A percentile compares a stretch with the other conserved stretches of the same genome.
These are phyloP conservation scores for Peziza echinospora DNA, from an alignment of 495 filamentous ascomycete species.

Conservation along the genomic window DNA sequence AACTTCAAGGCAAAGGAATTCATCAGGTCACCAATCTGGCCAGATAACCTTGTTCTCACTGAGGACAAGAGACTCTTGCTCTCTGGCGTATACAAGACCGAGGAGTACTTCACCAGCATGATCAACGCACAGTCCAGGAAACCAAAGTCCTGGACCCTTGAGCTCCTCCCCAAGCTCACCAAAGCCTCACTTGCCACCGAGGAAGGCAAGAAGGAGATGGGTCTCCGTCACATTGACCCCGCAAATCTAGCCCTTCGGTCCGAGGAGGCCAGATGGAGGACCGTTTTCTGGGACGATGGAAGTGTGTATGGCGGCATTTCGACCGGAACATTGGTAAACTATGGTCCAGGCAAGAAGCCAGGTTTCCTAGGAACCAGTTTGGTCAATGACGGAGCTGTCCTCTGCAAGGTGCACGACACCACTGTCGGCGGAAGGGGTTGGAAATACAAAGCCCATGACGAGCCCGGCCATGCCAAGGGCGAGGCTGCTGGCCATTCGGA, in stretches of 20 bases:
- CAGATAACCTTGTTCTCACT: constrained; percentile 11
- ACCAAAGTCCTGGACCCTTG: constrained; percentile 7
- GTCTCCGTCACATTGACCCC: constrained; percentile 6
- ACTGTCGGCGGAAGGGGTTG: background rate
- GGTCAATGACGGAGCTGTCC: constrained; percentile 9
- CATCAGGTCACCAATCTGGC: constrained; percentile 7
- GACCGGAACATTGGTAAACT: constrained; percentile 8
- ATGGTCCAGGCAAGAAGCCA: background rate
- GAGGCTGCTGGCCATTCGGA: no score
- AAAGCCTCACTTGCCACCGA: background rate
- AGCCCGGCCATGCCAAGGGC: no score
- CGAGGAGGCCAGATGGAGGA: constrained; percentile 15
- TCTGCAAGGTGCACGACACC: constrained; percentile 4
- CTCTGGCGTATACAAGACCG: constrained; percentile 1
- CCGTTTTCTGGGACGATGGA: constrained; percentile 17
- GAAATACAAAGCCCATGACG: no score
- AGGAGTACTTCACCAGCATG: constrained; percentile 4
- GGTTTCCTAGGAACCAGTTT: constrained; percentile 14
- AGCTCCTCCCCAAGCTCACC: constrained; percentile 7
- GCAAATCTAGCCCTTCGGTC: constrained; percentile 11
- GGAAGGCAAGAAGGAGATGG: constrained; percentile 8
- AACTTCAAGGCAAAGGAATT: constrained; percentile 3
- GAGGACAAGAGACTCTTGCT: constrained; percentile 4
- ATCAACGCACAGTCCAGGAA: background rate
- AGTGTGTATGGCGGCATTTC: constrained; percentile 9